These are phyloP conservation scores for Phytopythium boreale DNA, from an alignment of 352 stramenopile species.

Conservation along the genomic window DNA sequence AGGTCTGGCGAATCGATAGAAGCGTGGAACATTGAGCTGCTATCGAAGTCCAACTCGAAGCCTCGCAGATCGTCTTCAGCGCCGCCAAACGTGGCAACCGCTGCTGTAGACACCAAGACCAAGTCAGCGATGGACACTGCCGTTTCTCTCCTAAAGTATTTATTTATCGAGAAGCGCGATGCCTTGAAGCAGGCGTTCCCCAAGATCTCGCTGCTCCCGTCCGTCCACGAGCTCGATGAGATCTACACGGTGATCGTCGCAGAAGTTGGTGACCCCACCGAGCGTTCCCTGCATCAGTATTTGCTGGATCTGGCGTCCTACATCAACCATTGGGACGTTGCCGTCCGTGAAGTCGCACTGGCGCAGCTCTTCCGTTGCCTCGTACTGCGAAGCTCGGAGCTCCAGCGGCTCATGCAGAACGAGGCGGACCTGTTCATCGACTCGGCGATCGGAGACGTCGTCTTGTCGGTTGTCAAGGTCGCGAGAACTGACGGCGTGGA, in stretches of 20 bases:
- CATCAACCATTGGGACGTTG: slow-evolving; percentile 75
- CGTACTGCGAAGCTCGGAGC: slow-evolving; percentile 52
- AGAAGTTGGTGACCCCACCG: slow-evolving; percentile 55
- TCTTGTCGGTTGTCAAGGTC: slow-evolving; percentile 69
- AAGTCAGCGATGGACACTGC: slow-evolving; percentile 18
- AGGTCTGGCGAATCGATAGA: neutral
- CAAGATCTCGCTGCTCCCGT: slow-evolving; percentile 65
- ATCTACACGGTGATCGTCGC: slow-evolving; percentile 53
- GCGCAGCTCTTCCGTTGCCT: slow-evolving; percentile 65
- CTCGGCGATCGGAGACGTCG: slow-evolving; percentile 42
- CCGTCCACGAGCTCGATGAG: slow-evolving; percentile 60
- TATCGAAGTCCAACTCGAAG: slow-evolving; percentile 8
- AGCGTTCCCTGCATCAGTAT: slow-evolving; percentile 43
- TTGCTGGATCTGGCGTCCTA: slow-evolving; percentile 55
- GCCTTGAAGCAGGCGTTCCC: slow-evolving; percentile 66
- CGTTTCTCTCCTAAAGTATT: slow-evolving; percentile 49
- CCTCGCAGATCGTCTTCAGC: neutral
- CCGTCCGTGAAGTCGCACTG: slow-evolving; percentile 76
- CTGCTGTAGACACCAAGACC: neutral
- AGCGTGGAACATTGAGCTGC: slow-evolving; percentile 41
- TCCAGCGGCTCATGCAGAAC: slow-evolving; percentile 67
- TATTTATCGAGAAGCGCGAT: slow-evolving; percentile 66
- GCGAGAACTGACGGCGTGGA: slow-evolving; percentile 61
- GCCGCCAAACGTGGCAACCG: neutral
- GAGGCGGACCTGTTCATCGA: slow-evolving; percentile 72